Base-by-base conservation (phyloP, 192 early-diverging fungal genomes). In the Entomortierella lignicola region DNA sequence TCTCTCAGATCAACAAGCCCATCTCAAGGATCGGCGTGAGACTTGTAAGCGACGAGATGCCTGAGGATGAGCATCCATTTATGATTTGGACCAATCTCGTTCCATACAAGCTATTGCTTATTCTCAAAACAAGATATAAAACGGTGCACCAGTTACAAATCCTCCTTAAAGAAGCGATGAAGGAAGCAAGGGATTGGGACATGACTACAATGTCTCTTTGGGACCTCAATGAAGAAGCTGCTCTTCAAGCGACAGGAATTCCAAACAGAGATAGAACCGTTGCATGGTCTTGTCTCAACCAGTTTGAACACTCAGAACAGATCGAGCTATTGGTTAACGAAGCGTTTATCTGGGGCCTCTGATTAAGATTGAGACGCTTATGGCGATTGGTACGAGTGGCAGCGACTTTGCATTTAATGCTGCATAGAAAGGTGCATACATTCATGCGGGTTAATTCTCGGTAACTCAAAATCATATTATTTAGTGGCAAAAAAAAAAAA, bases 331-430 rank as follows among this genome's bases (percentile, higher is more conserved):
- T 66, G 39, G 18, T 55, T 23, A 43, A 55, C 27, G 66, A 58
- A 48, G 66, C 27, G 0, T 67, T 23, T n/a, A 58, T 54, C 26
- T 67, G 54, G 54, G 61, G 61, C 44, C 60, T 62, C 34, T 37
- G 34, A 37, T 37, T 37, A n/a, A n/a, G n/a, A n/a, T n/a, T n/a
- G n/a, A n/a, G n/a, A n/a, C n/a, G n/a, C n/a, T n/a, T n/a, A n/a
- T n/a, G n/a, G n/a, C n/a, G n/a, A n/a, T n/a, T n/a, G n/a, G n/a
- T n/a, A n/a, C n/a, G n/a, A n/a, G n/a, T n/a, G n/a, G n/a, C n/a
- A n/a, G n/a, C n/a, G n/a, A n/a, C n/a, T n/a, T n/a, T n/a, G n/a
- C n/a, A n/a, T n/a, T n/a, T n/a, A n/a, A n/a, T n/a, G n/a, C n/a
- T n/a, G n/a, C n/a, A 8, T 61, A 47, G 42, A 25, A 6, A 21